phyloP scores from a whole-genome alignment of 2,329 filamentous ascomycete species.

The Tolypocladium cylindrosporum region DNA sequence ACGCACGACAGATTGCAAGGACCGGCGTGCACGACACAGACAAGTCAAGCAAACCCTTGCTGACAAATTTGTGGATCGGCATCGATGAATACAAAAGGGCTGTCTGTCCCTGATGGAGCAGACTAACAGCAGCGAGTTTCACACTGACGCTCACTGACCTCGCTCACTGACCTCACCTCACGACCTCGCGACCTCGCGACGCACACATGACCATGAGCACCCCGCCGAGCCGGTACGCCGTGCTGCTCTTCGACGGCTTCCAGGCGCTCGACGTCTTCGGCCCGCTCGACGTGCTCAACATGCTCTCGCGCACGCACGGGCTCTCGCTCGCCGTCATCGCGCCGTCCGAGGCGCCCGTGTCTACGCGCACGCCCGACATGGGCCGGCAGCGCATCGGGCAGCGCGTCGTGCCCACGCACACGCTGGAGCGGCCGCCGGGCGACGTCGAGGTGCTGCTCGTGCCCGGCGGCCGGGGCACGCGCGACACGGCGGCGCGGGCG shows the following conservation, averaged over 20 bases:
- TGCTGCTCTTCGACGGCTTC: conserved; percentile 25
- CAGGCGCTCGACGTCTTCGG: conserved; percentile 31
- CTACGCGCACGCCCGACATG: conserved; percentile 8
- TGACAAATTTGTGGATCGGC: background rate
- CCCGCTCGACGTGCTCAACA: conserved; percentile 23
- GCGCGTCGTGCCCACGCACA: conserved; percentile 24
- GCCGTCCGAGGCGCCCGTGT: conserved; percentile 16
- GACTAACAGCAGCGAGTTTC: background rate
- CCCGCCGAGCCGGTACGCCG: conserved; percentile 13
- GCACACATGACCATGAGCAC: background rate
- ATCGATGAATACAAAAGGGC: background rate
- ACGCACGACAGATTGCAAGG: background rate
- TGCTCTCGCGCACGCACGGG: conserved; percentile 10
- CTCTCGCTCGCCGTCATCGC: conserved; percentile 18
- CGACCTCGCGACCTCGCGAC: background rate
- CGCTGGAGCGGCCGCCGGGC: conserved; percentile 20
- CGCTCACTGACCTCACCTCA: too few species aligned
- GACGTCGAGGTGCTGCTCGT: conserved; percentile 28
- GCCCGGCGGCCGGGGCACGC: conserved; percentile 25
- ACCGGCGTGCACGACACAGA: background rate
- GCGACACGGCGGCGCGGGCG: conserved; percentile 11
- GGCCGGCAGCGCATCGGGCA: conserved; percentile 15
- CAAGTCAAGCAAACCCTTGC: background rate
- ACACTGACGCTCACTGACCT: background rate
- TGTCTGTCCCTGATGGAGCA: background rate